Conservation (phyloP, 148 eudicot species). For the Camellia sinensis region DNA sequence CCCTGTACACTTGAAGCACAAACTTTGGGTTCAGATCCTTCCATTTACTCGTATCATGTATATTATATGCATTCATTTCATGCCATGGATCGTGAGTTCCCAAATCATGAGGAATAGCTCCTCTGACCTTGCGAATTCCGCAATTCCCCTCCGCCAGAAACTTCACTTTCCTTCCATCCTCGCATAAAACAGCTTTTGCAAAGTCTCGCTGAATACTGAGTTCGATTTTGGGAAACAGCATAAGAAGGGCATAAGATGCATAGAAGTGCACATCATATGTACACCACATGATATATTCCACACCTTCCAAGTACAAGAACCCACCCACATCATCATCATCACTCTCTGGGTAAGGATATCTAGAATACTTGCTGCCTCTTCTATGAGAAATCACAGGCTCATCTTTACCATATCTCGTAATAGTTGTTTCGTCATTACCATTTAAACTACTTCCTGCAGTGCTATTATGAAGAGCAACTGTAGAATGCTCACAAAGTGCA, state of each 20-base stretch:
- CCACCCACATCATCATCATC: slow-evolving; percentile 81
- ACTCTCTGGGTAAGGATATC: slow-evolving; percentile 19
- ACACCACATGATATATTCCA: slow-evolving; percentile 99
- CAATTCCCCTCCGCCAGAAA: slow-evolving; percentile 87
- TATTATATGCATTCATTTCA: slow-evolving; percentile 98
- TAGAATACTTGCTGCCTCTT: slow-evolving; percentile 10
- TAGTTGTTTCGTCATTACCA: slow-evolving; percentile 23
- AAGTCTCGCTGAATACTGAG: slow-evolving; percentile 95
- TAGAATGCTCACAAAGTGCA: slow-evolving; percentile 28
- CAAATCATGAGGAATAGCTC: slow-evolving; percentile 96
- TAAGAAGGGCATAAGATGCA: slow-evolving; percentile 95
- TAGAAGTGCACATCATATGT: slow-evolving; percentile 98
- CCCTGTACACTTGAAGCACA: slow-evolving; percentile 96
- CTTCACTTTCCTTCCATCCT: slow-evolving; percentile 80
- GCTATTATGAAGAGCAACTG: slow-evolving; percentile 13
- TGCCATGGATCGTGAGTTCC: slow-evolving; percentile 99
- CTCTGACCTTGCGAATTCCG: slow-evolving; percentile 90
- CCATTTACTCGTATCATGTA: slow-evolving; percentile 98
- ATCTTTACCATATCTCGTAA: slow-evolving; percentile 20
- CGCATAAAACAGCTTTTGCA: slow-evolving; percentile 86
- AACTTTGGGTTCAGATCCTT: slow-evolving; percentile 95
- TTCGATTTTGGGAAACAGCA: slow-evolving; percentile 93
- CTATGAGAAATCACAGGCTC: slow-evolving; percentile 26
- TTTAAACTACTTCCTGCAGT: slow-evolving; percentile 18
- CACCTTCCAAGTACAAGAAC: slow-evolving; percentile 93